phyloP scores from a whole-genome alignment of 2,329 filamentous ascomycete species.

The Volutella citrinella region DNA sequence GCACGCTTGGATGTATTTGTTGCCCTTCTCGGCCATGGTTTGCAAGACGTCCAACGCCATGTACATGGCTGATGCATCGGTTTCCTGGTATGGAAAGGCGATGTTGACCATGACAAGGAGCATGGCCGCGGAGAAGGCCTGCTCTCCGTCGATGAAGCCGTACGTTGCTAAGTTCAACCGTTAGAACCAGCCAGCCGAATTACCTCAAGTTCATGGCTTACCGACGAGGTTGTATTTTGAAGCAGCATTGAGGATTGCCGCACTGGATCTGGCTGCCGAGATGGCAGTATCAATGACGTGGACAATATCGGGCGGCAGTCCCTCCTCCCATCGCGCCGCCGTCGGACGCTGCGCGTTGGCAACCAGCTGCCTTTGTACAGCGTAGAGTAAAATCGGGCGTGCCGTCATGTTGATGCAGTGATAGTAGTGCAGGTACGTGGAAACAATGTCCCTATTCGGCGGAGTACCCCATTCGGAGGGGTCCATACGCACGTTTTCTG shows the following conservation, averaged over 20 bases:
- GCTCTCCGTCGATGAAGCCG: slow-evolving; percentile 55
- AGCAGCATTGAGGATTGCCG: slow-evolving; percentile 35
- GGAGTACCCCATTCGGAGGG: slow-evolving; percentile 19
- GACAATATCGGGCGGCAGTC: slow-evolving; percentile 45
- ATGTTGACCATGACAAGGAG: slow-evolving; percentile 53
- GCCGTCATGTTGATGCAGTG: slow-evolving; percentile 57
- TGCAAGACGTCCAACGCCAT: slow-evolving; percentile 17
- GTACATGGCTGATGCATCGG: slow-evolving; percentile 43
- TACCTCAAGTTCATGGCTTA: slow-evolving; percentile 29
- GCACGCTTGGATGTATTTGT: slow-evolving; percentile 1
- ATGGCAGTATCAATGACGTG: slow-evolving; percentile 51
- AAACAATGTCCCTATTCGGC: slow-evolving; percentile 1
- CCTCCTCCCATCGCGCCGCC: slow-evolving; percentile 30
- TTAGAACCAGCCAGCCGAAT: too few species aligned
- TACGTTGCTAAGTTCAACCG: slow-evolving; percentile 52
- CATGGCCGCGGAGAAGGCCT: slow-evolving; percentile 52
- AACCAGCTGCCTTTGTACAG: slow-evolving; percentile 46
- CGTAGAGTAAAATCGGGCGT: slow-evolving; percentile 50
- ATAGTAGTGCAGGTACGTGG: slow-evolving; percentile 42
- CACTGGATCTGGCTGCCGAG: slow-evolving; percentile 31
- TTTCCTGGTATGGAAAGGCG: slow-evolving; percentile 44
- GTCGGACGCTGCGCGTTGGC: slow-evolving; percentile 11
- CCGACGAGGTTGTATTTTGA: slow-evolving; percentile 47
- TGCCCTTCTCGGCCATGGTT: slow-evolving; percentile 2
- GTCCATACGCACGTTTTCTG: slow-evolving; percentile 49